phyloP scores from a whole-genome alignment of 2,329 filamentous ascomycete genomes.

The Daldinia sp. region DNA sequence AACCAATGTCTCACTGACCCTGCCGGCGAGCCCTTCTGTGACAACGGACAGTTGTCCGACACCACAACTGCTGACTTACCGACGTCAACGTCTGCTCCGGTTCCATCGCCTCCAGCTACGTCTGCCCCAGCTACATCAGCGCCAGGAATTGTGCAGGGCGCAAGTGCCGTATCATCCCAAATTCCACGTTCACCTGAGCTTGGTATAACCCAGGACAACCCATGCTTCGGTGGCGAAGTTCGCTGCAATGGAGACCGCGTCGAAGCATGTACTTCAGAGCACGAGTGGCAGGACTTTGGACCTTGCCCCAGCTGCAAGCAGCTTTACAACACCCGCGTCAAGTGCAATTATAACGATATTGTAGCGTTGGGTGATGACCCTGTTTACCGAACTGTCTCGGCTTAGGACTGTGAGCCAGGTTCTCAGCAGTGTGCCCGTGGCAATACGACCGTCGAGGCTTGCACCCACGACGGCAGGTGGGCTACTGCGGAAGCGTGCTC shows the following conservation, averaged over 20 bases:
- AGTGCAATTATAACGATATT: conserved; percentile 17
- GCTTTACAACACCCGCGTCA: conserved; percentile 27
- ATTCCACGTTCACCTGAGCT: neutral
- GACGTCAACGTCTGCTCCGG: neutral
- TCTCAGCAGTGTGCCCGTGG: conserved; percentile 10
- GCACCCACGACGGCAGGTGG: conserved; percentile 3
- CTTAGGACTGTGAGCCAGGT: conserved; percentile 10
- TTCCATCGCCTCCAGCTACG: neutral
- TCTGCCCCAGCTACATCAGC: neutral
- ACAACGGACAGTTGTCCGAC: neutral
- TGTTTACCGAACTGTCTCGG: neutral
- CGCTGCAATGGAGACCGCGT: conserved; percentile 28
- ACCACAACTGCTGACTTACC: neutral
- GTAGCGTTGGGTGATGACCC: neutral
- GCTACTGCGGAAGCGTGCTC: neutral
- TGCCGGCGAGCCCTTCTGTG: conserved; percentile 4
- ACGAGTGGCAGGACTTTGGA: conserved; percentile 30
- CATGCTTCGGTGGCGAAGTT: conserved; percentile 23
- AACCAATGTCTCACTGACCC: neutral
- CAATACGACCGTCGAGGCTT: conserved; percentile 11
- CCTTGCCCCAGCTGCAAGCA: conserved; percentile 33
- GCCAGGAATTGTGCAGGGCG: neutral
- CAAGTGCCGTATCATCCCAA: neutral
- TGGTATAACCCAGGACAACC: conserved; percentile 7
- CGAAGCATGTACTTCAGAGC: conserved; percentile 8